These are phyloP conservation scores for Pulchroboletus neoregius DNA, from an alignment of 1,284 basidiomycete genomes.

Conservation along the genomic window DNA sequence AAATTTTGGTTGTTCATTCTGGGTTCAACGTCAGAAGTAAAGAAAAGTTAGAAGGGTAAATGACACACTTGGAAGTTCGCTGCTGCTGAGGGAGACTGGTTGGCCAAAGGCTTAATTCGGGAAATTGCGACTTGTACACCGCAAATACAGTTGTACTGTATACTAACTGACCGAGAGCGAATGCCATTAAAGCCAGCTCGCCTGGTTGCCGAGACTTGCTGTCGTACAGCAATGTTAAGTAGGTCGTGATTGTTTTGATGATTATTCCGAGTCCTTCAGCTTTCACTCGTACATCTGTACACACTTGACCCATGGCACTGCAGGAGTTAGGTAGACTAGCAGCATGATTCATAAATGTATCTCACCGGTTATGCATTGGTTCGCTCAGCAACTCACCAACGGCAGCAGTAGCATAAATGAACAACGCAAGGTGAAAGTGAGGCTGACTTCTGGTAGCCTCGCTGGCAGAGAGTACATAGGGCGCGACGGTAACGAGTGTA, in stretches of 20 bases:
- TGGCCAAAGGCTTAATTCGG: constrained; percentile 25
- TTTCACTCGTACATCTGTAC: constrained; percentile 65
- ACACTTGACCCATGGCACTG: constrained; percentile 65
- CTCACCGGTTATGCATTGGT: constrained; percentile 75
- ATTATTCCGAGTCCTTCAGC: constrained; percentile 83
- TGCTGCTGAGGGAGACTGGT: constrained; percentile 16
- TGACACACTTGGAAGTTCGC: constrained; percentile 18
- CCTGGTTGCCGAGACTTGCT: constrained; percentile 30
- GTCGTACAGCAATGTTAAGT: constrained; percentile 56
- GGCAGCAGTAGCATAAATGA: constrained; percentile 70
- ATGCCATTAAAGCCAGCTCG: constrained; percentile 67
- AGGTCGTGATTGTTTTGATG: constrained; percentile 68
- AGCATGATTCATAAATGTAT: constrained; percentile 8
- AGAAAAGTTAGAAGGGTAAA: neutral
- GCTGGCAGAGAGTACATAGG: constrained; percentile 51
- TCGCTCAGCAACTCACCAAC: constrained; percentile 77
- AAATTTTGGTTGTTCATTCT: constrained; percentile 4
- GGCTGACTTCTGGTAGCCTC: constrained; percentile 55
- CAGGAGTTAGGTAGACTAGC: constrained; percentile 13
- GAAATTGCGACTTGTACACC: constrained; percentile 34
- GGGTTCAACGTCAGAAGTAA: neutral
- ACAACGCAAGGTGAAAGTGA: constrained; percentile 60
- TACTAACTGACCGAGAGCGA: constrained; percentile 75
- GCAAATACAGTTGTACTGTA: constrained; percentile 54
- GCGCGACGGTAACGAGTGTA: constrained; percentile 41